Evolutionary conservation across 306 rosid species (phyloP), one percentile per base, ranked within the genome.

Genomic region (Pyrus betulifolia): DNA sequence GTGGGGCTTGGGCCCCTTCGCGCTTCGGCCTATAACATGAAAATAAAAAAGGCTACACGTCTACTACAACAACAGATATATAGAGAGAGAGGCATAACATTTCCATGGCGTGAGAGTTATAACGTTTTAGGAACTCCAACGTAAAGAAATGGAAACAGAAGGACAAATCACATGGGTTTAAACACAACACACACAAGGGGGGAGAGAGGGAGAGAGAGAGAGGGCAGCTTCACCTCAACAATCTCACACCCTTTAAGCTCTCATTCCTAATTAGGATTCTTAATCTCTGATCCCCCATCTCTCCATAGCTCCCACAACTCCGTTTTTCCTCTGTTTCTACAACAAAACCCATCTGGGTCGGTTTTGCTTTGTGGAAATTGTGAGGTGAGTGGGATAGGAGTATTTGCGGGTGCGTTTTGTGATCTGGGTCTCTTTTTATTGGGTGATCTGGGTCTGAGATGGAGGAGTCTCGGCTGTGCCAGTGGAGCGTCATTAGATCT

Each of bases 401-500:
- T 42, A 45, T n/a, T 31, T 45, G 72, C 25, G 80, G 63, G 55
- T 71, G 30, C 55, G 55, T 51, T 54, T 12, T 63, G 71, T 77
- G 80, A 70, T 71, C 71, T 74, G 68, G 76, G 62, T 82, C 70
- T 61, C 52, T 35, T 52, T 14, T 49, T 13, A 49, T 49, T 74
- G 30, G 30, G 76, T 70, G 87, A 85, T 78, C 82, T 71, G 74
- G 59, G 65, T 80, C 82, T 74, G 72, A 62, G 76, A 91, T 91
- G 98, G 98, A 94, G 79, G 97, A 91, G 63, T 72, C 80, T 82
- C 51, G 83, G 72, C 31, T 89, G 81, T 88, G 81, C 69, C 93
- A 91, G 77, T 91, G 93, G 97, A 87, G 75, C 80, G 86, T 82
- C 14, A 8, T 90, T 85, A 89, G 96, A 94, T 94, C 98, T 84